These are phyloP conservation scores for Trichoderma afroharzianum DNA, from an alignment of 2,329 filamentous ascomycete species.

Conservation along the genomic window DNA sequence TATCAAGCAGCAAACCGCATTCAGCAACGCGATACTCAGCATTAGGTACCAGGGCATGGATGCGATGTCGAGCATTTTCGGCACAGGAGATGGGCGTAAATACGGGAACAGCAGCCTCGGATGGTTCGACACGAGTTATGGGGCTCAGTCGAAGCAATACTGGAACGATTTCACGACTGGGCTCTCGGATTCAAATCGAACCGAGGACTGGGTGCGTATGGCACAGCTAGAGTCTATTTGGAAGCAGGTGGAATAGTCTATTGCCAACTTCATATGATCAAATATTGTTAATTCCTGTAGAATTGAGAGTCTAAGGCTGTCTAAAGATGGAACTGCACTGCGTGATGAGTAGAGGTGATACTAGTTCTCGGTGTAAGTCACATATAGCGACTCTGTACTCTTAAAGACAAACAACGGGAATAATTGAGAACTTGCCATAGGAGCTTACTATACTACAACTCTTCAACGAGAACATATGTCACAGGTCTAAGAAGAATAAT, in stretches of 20 bases:
- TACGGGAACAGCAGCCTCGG: background rate
- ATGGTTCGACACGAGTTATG: conserved; percentile 1
- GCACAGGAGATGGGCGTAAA: background rate
- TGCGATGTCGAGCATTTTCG: background rate
- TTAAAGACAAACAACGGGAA: background rate
- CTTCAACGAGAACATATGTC: background rate
- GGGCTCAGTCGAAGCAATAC: background rate
- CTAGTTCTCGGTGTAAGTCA: background rate
- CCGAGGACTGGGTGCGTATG: conserved; percentile 3
- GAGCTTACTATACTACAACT: background rate
- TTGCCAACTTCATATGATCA: background rate
- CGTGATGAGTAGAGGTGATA: background rate
- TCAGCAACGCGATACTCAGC: background rate
- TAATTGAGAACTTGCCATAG: background rate
- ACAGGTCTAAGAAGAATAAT: background rate
- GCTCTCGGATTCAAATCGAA: background rate
- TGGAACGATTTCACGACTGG: background rate
- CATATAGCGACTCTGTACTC: background rate
- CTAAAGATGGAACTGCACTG: background rate
- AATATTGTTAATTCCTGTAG: background rate
- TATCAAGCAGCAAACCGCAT: background rate
- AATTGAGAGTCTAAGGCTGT: background rate
- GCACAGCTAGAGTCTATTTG: background rate
- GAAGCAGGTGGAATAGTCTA: conserved; percentile 2
- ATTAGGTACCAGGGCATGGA: conserved; percentile 7